phyloP scores from a whole-genome alignment of 75 land plant genomes.

The Pinus albicaulis region DNA sequence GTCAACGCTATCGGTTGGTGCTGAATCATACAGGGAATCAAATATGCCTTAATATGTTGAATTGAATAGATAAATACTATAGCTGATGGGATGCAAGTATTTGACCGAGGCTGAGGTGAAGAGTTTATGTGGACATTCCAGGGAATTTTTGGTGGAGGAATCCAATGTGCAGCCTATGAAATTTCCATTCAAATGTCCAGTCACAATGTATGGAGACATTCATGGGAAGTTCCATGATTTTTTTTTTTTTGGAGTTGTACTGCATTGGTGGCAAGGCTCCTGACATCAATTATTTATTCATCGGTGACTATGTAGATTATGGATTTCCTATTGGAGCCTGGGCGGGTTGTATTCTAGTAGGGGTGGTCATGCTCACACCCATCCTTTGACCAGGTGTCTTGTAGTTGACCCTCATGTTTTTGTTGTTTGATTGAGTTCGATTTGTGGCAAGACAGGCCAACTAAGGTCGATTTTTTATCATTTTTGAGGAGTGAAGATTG shows the following conservation, averaged over 20 bases:
- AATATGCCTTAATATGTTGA: slow-evolving; percentile 66
- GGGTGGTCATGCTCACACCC: too few relatives aligned
- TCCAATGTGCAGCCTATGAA: slow-evolving; percentile 80
- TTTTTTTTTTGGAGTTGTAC: slow-evolving; percentile 70
- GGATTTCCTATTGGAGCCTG: too few relatives aligned
- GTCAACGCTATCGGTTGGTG: too few relatives aligned
- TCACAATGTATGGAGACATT: slow-evolving; percentile 76
- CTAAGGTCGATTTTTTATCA: too few relatives aligned
- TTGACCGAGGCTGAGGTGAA: slow-evolving; percentile 71
- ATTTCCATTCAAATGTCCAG: slow-evolving; percentile 74
- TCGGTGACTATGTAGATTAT: slow-evolving; percentile 90
- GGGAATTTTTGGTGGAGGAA: slow-evolving; percentile 67
- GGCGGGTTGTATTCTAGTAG: too few relatives aligned
- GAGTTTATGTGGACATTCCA: slow-evolving; percentile 69
- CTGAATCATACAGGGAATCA: not conserved
- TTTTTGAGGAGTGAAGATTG: too few relatives aligned
- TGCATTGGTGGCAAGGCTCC: slow-evolving; percentile 76
- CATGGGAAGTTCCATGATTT: slow-evolving; percentile 91
- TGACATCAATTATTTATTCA: slow-evolving; percentile 83
- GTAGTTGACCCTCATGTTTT: too few relatives aligned
- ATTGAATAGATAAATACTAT: slow-evolving; percentile 81
- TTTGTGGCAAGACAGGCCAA: too few relatives aligned
- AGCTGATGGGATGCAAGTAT: slow-evolving; percentile 83
- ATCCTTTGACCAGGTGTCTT: too few relatives aligned
- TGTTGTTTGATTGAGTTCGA: too few relatives aligned